phyloP scores from a whole-genome alignment of 495 filamentous ascomycete genomes.

The Usnea hakonensis region DNA sequence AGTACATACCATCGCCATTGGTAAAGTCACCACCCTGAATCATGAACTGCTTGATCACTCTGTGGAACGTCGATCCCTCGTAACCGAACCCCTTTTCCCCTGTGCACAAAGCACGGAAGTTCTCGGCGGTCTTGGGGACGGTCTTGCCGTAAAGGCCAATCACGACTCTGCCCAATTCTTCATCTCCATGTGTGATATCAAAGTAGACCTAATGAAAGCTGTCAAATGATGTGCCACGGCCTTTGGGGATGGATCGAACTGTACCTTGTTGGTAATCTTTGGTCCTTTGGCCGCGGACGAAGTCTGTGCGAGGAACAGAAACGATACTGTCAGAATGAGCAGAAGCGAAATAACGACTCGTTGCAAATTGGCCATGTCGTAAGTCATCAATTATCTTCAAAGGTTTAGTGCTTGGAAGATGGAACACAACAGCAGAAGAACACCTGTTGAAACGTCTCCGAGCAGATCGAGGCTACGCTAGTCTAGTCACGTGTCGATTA shows the following conservation, averaged over 20 bases:
- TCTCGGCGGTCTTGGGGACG: slow-evolving; percentile 93
- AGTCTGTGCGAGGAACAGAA: slow-evolving; percentile 65
- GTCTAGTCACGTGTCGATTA: neutral
- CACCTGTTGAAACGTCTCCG: neutral
- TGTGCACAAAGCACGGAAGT: slow-evolving; percentile 94
- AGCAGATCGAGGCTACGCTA: neutral
- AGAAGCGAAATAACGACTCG: slow-evolving; percentile 55
- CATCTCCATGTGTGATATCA: slow-evolving; percentile 85
- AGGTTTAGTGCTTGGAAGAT: slow-evolving; percentile 1
- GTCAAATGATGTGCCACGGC: slow-evolving; percentile 20
- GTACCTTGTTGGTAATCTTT: slow-evolving; percentile 89
- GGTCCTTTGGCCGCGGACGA: slow-evolving; percentile 76
- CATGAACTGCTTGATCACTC: slow-evolving; percentile 98
- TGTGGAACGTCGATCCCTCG: slow-evolving; percentile 92
- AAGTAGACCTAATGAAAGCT: slow-evolving; percentile 63
- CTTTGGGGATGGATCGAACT: neutral
- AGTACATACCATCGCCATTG: slow-evolving; percentile 62
- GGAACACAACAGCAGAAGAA: slow-evolving; percentile 15
- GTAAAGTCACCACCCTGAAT: slow-evolving; percentile 99
- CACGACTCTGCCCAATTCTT: slow-evolving; percentile 76
- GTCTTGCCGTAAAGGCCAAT: slow-evolving; percentile 97
- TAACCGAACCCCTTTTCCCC: slow-evolving; percentile 97
- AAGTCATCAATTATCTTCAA: slow-evolving; percentile 14
- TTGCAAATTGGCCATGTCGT: slow-evolving; percentile 44
- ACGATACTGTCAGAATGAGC: slow-evolving; percentile 63